Evolutionary conservation across 306 rosid species (phyloP).

Genomic region (Casuarina glauca): DNA sequence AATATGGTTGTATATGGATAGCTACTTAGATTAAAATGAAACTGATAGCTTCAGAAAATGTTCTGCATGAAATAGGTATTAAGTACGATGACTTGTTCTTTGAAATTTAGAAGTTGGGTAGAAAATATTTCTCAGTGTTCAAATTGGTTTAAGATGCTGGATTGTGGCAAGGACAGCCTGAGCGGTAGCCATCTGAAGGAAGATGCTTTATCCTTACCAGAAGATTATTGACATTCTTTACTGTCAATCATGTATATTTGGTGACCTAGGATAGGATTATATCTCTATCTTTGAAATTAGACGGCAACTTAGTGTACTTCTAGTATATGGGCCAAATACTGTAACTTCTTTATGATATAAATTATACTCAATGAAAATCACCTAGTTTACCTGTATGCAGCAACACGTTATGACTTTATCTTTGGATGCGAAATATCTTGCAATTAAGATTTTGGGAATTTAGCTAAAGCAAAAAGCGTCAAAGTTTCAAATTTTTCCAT

Average conservation of each 20-base stretch:
- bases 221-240: not conserved
- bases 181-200: not conserved
- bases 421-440: not conserved
- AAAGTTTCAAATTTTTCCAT: constrained; percentile 4
- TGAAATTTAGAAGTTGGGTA: not conserved
- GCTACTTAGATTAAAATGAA: not conserved
- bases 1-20: not conserved
- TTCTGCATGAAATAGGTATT: not conserved
- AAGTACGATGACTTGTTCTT: not conserved
- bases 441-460: not conserved
- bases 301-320: not conserved
- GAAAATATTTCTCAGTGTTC: not conserved
- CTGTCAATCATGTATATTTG: not conserved
- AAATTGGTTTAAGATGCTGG: not conserved
- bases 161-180: not conserved
- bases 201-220: not conserved
- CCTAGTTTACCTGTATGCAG: not conserved
- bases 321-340: not conserved
- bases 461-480: not conserved
- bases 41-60: not conserved
- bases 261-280: not conserved
- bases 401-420: not conserved
- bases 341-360: not conserved
- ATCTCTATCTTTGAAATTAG: not conserved
- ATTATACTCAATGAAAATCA: not conserved